Conservation (phyloP, 495 filamentous ascomycete species). For the Beverwykella pulmonaria region DNA sequence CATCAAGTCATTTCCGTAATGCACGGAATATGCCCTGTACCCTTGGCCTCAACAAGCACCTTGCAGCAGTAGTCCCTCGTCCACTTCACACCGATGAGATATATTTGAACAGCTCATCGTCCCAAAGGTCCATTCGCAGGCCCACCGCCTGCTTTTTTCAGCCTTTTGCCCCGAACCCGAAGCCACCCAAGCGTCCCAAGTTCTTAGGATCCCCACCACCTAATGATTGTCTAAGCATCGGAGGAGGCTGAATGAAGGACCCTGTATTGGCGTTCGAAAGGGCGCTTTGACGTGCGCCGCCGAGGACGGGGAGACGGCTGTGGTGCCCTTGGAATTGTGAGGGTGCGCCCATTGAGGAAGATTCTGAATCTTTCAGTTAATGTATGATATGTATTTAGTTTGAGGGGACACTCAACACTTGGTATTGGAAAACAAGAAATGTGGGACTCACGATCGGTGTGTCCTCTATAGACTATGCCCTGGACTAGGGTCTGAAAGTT, state of each 20-base stretch:
- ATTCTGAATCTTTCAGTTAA: conserved; percentile 5
- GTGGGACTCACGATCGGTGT: conserved; percentile 17
- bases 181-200: conserved; percentile 21
- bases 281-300: conserved; percentile 17
- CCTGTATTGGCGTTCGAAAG: conserved; percentile 6
- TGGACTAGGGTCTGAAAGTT: conserved; percentile 15
- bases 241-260: conserved; percentile 28
- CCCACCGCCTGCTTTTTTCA: conserved; percentile 4
- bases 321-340: conserved; percentile 13
- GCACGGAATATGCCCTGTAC: not conserved
- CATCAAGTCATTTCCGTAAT: not conserved
- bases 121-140: not conserved
- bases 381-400: not conserved
- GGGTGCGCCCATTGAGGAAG: conserved; percentile 13
- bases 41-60: not conserved
- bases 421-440: not conserved
- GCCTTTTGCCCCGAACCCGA: conserved; percentile 15
- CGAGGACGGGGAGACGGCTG: conserved; percentile 28
- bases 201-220: conserved; percentile 8
- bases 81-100: not conserved
- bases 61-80: not conserved
- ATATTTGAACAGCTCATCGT: conserved; percentile 5
- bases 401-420: not conserved
- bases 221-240: conserved; percentile 22
- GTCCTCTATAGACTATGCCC: conserved; percentile 3